Percentiles rank a stretch among this genome's conserved stretches.
phyloP scores from a whole-genome alignment of 139 green algal genomes.

The Coelastrella sp. region DNA sequence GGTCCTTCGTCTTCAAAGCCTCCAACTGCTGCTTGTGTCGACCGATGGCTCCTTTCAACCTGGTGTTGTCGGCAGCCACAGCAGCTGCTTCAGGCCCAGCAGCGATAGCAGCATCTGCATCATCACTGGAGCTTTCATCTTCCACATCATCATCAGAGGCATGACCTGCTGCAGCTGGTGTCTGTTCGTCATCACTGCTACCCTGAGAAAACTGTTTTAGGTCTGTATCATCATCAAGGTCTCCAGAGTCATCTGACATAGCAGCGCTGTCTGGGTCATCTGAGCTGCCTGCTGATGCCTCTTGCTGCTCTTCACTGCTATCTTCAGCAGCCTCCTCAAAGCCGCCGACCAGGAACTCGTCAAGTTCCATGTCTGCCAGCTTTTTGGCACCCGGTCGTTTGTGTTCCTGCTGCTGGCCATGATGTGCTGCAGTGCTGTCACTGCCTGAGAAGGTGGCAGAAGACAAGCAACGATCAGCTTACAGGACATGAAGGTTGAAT shows the following conservation, averaged over 20 bases:
- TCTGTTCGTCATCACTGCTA: not conserved
- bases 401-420: conserved; percentile 25
- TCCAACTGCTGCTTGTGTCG: conserved; percentile 86
- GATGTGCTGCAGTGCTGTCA: not conserved
- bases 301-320: conserved; percentile 3
- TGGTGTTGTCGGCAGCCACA: conserved; percentile 61
- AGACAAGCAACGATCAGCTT: too few relatives aligned
- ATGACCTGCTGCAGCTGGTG: not conserved
- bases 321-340: conserved; percentile 46
- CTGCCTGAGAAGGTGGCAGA: not conserved
- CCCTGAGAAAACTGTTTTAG: not conserved
- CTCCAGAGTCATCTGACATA: conserved; percentile 22
- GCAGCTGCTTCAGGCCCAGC: conserved; percentile 42
- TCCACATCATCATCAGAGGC: conserved; percentile 27
- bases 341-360: conserved; percentile 64
- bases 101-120: conserved; percentile 19
- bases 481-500: too few relatives aligned
- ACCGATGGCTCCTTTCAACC: conserved; percentile 50
- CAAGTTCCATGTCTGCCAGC: conserved; percentile 58
- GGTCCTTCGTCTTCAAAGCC: conserved; percentile 85
- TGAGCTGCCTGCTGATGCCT: conserved; percentile 11
- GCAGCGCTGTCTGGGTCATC: not conserved
- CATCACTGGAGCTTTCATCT: conserved; percentile 37
- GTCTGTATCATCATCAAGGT: conserved; percentile 5
- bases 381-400: not conserved